Percentiles rank a stretch among this genome's conserved stretches.
These are phyloP conservation scores for Tilletia caries DNA, from an alignment of 1,284 basidiomycete genomes.

Conservation along the genomic window DNA sequence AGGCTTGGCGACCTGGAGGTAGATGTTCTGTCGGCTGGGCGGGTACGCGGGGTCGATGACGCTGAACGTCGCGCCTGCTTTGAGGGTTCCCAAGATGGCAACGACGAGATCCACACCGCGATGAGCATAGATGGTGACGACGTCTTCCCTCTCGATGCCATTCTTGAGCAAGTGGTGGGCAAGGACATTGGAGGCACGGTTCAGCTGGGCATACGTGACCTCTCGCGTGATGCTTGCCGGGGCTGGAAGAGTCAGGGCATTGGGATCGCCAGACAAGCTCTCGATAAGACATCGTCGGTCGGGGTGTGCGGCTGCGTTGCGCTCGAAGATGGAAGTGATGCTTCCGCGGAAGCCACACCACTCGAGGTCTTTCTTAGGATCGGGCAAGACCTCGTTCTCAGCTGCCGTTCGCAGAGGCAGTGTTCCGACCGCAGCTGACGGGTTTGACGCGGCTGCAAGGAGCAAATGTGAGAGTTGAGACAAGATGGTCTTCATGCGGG, in stretches of 20 bases:
- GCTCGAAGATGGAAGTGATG: constrained; percentile 69
- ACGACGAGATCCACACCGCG: constrained; percentile 94
- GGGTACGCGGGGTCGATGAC: constrained; percentile 99
- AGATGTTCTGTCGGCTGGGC: constrained; percentile 87
- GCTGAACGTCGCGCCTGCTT: constrained; percentile 94
- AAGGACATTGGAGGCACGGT: constrained; percentile 80
- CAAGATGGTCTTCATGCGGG: constrained; percentile 73
- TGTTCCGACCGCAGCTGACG: constrained; percentile 48
- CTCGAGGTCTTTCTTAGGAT: constrained; percentile 80
- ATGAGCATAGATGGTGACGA: constrained; percentile 98
- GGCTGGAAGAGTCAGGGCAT: constrained; percentile 69
- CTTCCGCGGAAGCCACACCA: constrained; percentile 97
- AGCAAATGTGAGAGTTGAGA: constrained; percentile 82
- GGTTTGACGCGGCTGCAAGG: constrained; percentile 65
- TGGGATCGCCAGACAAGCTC: constrained; percentile 64
- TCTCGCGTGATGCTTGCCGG: constrained; percentile 61
- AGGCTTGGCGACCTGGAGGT: constrained; percentile 88
- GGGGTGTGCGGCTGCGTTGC: constrained; percentile 43
- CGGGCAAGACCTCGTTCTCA: constrained; percentile 74
- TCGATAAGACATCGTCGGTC: constrained; percentile 49
- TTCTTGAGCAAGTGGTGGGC: constrained; percentile 83
- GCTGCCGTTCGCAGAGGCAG: constrained; percentile 57
- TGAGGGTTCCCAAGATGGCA: constrained; percentile 93
- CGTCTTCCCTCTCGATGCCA: constrained; percentile 87
- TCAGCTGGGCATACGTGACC: constrained; percentile 78